Evolutionary conservation across 2,329 filamentous ascomycete species (phyloP).

Genomic region (Cladosporium halotolerans): DNA sequence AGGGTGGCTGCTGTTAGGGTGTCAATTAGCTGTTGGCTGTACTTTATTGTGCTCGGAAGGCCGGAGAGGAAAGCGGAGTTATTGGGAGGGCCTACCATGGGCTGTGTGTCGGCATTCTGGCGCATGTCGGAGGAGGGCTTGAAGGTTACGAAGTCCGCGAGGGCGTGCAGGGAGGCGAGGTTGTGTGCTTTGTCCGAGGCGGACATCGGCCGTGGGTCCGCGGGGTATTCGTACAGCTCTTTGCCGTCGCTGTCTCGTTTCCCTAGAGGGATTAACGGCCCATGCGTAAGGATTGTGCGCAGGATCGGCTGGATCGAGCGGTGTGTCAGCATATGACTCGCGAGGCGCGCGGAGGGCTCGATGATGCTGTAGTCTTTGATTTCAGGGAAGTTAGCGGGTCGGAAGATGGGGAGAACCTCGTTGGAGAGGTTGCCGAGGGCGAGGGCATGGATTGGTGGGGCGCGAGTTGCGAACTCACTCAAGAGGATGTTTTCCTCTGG

Average conservation of each 20-base stretch:
- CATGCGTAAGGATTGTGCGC: background rate
- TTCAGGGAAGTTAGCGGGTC: slow-evolving; percentile 3
- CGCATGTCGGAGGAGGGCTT: background rate
- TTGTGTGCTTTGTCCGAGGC: background rate
- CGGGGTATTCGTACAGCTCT: background rate
- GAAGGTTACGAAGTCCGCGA: background rate
- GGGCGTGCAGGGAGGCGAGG: background rate
- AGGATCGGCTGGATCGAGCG: background rate
- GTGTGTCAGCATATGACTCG: background rate
- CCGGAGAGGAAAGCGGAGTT: background rate
- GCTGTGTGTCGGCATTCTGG: background rate
- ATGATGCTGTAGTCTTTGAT: background rate
- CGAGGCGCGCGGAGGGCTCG: background rate
- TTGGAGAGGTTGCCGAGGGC: slow-evolving; percentile 1
- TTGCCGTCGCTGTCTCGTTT: background rate
- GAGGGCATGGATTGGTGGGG: background rate
- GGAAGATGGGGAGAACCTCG: background rate
- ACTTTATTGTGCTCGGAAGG: background rate
- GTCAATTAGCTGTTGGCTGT: background rate
- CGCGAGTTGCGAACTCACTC: background rate
- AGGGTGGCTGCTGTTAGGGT: background rate
- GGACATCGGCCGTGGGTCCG: background rate
- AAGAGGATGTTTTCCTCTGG: background rate
- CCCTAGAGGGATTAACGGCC: background rate
- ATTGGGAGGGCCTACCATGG: too few species aligned